Conservation (phyloP, 768 basidiomycete genomes). For the Hirschioporus abietinus region DNA sequence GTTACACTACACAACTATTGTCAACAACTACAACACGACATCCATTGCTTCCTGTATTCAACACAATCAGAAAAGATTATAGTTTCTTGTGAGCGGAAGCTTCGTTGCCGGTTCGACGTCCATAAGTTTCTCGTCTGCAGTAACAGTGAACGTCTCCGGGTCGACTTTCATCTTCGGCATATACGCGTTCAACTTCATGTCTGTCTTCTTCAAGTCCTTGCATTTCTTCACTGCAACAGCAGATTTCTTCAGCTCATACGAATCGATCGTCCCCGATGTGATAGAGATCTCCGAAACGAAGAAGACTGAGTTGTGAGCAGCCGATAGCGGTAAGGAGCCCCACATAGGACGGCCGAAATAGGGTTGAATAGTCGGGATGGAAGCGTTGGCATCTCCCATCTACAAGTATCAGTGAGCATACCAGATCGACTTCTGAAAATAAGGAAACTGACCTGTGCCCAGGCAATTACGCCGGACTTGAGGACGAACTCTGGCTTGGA, state of each 20-base stretch:
- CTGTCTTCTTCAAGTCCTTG: constrained; percentile 68
- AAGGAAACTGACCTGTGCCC: constrained; percentile 62
- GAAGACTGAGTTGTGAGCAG: constrained; percentile 76
- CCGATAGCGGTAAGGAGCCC: constrained; percentile 73
- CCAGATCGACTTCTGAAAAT: constrained; percentile 1
- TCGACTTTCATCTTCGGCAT: constrained; percentile 86
- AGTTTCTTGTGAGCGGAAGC: constrained; percentile 63
- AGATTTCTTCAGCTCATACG: constrained; percentile 68
- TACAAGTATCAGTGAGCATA: constrained; percentile 23
- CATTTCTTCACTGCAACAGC: constrained; percentile 74
- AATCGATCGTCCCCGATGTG: constrained; percentile 47
- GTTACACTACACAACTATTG: background rate
- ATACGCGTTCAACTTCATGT: constrained; percentile 90
- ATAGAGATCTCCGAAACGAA: constrained; percentile 83
- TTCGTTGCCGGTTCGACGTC: constrained; percentile 70
- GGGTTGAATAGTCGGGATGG: constrained; percentile 95
- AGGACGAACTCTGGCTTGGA: constrained; percentile 90
- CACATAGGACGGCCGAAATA: constrained; percentile 88
- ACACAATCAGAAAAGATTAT: constrained; percentile 69
- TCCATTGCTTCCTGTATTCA: background rate
- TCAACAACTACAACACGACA: background rate
- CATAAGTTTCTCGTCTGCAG: constrained; percentile 69
- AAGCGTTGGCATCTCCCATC: constrained; percentile 97
- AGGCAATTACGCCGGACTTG: constrained; percentile 91
- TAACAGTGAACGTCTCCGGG: constrained; percentile 87